Base-by-base conservation (phyloP, 2,329 filamentous ascomycete species). In the Passalora sequoiae region DNA sequence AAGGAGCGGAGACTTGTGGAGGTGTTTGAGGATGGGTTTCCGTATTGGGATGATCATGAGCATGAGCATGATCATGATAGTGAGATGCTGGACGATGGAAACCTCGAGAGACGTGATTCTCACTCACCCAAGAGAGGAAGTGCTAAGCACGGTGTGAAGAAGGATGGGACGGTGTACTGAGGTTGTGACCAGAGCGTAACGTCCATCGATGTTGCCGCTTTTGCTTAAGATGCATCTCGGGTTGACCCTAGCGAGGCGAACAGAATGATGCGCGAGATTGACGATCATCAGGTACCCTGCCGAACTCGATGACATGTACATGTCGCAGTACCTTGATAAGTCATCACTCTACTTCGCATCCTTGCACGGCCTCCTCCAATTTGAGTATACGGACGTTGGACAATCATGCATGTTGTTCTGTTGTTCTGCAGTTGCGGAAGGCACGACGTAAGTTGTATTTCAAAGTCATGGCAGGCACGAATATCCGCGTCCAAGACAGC, bases 351-450 rank as follows among this genome's bases (percentile, higher is more conserved):
- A 52, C n/a, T 54, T 46, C 28, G 69, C 71, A 3, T 69, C 67
- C 43, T 67, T 70, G 1, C 74, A 70, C 50, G 71, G 71, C 0
- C 55, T 75, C 7, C 57, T 69, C 28, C 54, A 69, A 13, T n/a
- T n/a, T n/a, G n/a, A n/a, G n/a, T n/a, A n/a, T n/a, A n/a, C n/a
- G n/a, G n/a, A n/a, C n/a, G n/a, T n/a, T n/a, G n/a, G n/a, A n/a
- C n/a, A n/a, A n/a, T n/a, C n/a, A n/a, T n/a, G n/a, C n/a, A n/a
- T n/a, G n/a, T n/a, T n/a, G n/a, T n/a, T n/a, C n/a, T n/a, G n/a
- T n/a, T n/a, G n/a, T n/a, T n/a, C n/a, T n/a, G n/a, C n/a, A n/a
- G n/a, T n/a, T n/a, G n/a, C n/a, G n/a, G n/a, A n/a, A n/a, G n/a
- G n/a, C n/a, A n/a, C n/a, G n/a, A n/a, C n/a, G n/a, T n/a, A n/a